A percentile compares a stretch with the other conserved stretches of the same genome.
Evolutionary conservation across 495 filamentous ascomycete genomes (phyloP).

Genomic region (Friedmanniomyces simplex): DNA sequence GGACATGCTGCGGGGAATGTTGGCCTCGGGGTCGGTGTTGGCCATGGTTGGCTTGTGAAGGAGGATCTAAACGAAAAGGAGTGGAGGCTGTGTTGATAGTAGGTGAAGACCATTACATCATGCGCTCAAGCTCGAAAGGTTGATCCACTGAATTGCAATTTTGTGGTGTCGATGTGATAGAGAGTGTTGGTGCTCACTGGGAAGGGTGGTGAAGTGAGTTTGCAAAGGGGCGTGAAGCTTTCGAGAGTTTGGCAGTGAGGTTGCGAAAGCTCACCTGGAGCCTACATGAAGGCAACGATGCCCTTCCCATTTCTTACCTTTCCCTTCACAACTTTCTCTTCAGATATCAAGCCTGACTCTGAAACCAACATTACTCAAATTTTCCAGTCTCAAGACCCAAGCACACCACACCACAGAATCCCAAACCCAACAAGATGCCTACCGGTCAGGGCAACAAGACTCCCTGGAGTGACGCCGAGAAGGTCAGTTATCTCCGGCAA

Average conservation of each 20-base stretch:
- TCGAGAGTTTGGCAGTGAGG: not conserved
- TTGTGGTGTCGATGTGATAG: too few species aligned
- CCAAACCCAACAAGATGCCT: not conserved
- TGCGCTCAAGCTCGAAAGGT: too few species aligned
- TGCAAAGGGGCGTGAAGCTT: not conserved
- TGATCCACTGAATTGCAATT: too few species aligned
- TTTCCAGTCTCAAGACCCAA: not conserved
- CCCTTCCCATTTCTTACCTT: not conserved
- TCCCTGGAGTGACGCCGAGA: conserved; percentile 33
- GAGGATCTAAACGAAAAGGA: not conserved
- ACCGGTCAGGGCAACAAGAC: not conserved
- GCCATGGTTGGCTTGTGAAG: not conserved
- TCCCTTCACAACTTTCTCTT: not conserved
- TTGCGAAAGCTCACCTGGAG: not conserved
- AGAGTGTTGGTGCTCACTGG: too few species aligned
- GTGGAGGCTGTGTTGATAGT: not conserved
- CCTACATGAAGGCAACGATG: not conserved
- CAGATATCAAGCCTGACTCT: not conserved
- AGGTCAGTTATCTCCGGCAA: conserved; percentile 22
- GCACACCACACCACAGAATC: not conserved
- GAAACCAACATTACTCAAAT: too few species aligned
- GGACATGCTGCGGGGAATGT: not conserved
- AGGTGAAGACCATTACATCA: not conserved
- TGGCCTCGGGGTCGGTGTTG: not conserved
- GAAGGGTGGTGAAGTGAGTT: too few species aligned